These are phyloP conservation scores for Mariannaea sp. DNA, from an alignment of 2,329 filamentous ascomycete genomes.

Conservation along the genomic window DNA sequence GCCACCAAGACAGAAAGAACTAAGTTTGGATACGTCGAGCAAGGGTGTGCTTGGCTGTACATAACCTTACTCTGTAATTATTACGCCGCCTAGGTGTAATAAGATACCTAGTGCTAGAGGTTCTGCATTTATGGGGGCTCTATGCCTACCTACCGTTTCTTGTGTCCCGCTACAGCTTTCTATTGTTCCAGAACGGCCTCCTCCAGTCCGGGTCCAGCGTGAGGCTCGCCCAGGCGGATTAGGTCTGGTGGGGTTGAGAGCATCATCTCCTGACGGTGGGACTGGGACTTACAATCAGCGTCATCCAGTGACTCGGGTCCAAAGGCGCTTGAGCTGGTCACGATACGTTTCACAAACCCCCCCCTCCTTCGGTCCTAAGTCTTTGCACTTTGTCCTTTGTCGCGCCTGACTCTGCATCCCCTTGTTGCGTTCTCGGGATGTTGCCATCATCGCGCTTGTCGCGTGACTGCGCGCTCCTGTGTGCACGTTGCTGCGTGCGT, in stretches of 20 bases:
- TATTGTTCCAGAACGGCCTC: too few relatives aligned
- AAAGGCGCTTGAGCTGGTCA: conserved; percentile 5
- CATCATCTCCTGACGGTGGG: background rate
- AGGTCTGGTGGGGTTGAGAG: background rate
- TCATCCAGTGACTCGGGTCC: conserved; percentile 36
- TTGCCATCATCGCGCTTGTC: background rate
- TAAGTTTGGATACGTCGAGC: background rate
- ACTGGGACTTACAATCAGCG: conserved; percentile 31
- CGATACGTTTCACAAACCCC: background rate
- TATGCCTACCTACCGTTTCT: too few relatives aligned
- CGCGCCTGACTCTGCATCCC: conserved; percentile 7
- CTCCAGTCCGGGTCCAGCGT: too few relatives aligned
- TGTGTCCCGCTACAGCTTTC: too few relatives aligned
- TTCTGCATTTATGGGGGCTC: too few relatives aligned
- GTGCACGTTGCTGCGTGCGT: too few relatives aligned
- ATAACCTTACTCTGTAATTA: too few relatives aligned
- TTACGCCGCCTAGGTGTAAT: too few relatives aligned
- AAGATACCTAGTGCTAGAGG: too few relatives aligned
- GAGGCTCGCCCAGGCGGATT: background rate
- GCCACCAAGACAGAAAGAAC: background rate
- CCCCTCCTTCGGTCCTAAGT: too few relatives aligned
- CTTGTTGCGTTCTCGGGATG: background rate
- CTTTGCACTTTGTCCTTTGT: conserved; percentile 3
- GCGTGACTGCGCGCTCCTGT: conserved; percentile 6
- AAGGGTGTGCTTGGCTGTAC: too few relatives aligned